These are phyloP conservation scores for Boletus fagicola DNA, from an alignment of 768 basidiomycete species.

Conservation along the genomic window DNA sequence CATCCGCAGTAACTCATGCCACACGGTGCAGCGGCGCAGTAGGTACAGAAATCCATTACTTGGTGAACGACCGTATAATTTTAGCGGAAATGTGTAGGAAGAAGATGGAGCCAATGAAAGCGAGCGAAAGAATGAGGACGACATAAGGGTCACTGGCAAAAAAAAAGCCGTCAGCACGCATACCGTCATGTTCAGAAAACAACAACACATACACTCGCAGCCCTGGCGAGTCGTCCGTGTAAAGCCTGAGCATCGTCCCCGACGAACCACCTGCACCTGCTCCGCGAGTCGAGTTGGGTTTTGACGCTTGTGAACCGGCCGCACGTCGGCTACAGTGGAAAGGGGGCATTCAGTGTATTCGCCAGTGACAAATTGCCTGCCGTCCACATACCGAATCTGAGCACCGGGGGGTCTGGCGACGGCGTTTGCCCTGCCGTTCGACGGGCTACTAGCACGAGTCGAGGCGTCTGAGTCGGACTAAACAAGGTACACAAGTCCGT, in stretches of 20 bases:
- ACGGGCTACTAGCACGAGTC: conserved; percentile 40
- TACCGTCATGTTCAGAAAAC: neutral
- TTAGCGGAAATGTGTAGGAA: conserved; percentile 98
- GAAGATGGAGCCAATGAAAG: conserved; percentile 98
- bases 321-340: conserved; percentile 62
- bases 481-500: neutral
- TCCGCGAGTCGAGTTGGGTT: conserved; percentile 84
- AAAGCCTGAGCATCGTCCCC: conserved; percentile 98
- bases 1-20: neutral
- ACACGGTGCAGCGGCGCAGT: neutral
- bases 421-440: conserved; percentile 41
- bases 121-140: conserved; percentile 90
- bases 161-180: conserved; percentile 7
- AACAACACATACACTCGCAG: conserved; percentile 85
- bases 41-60: conserved; percentile 42
- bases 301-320: conserved; percentile 57
- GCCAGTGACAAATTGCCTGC: neutral
- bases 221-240: conserved; percentile 97
- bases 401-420: conserved; percentile 77
- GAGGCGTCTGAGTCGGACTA: conserved; percentile 85
- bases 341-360: neutral
- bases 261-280: conserved; percentile 95
- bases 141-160: conserved; percentile 85
- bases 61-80: conserved; percentile 86
- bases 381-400: conserved; percentile 66